Base-by-base conservation (phyloP, 2,329 filamentous ascomycete species). In the Cordyceps farinosa region DNA sequence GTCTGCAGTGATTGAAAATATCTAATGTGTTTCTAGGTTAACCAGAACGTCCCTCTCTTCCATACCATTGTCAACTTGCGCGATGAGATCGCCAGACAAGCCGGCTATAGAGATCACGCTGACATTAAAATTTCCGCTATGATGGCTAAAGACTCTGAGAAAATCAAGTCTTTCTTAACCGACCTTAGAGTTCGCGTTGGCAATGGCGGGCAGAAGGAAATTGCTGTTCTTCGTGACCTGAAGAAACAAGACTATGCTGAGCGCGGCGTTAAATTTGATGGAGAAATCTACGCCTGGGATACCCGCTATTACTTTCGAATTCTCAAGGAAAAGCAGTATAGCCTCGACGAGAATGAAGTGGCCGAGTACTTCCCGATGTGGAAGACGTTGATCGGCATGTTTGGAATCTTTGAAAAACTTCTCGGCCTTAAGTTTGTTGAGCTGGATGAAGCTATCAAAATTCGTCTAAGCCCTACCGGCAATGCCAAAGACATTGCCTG, bases 371-470 rank as follows among this genome's bases (percentile, higher is more conserved):
- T 95, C 78, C 91, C 91, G 3, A 81, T 94, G 7, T 81, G 87
- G 65, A 84, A 86, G 15, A 92, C 90, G 0, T 87, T 95, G 58
- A 81, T 83, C 34, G 88, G 87, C 63, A 94, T 96, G 91, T 80
- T 95, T 54, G 83, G 87, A 69, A 94, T 94, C 70, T 95, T 95
- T 67, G 90, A 95, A 75, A 83, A 91, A 72, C 81, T 95, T 6
- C 92, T 96, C 67, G 91, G 91, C n/a, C 81, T 96, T 40, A 85
- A 86, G 5, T 95, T 95, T 69, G 85, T 93, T 17, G 84, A 93
- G 77, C 80, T 95, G 30, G 83, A 82, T 55, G 80, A 83, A 3
- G 85, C 88, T 65, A 90, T 91, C 67, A 82, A 88, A 42, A 81
- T 84, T 56, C 79, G 80, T 45, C 75, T 91, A 65, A 89, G 88